Conservation (phyloP, 1,284 basidiomycete species). For the Flammula alnicola region DNA sequence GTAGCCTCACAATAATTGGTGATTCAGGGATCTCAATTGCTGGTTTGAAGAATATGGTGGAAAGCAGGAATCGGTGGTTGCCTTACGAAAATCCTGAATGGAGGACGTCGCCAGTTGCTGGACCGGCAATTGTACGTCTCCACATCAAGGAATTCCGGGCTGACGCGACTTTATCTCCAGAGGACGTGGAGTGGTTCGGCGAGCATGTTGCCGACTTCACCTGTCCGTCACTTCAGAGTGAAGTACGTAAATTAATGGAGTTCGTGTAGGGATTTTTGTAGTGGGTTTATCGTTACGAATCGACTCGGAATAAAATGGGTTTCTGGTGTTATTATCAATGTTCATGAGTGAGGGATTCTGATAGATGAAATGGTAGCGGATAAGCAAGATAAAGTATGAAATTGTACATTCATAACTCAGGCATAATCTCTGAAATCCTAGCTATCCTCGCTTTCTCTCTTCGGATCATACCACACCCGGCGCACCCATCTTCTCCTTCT, state of each 20-base stretch:
- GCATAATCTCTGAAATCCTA: not conserved
- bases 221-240: too few relatives aligned
- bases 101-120: not conserved
- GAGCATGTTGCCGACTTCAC: not conserved
- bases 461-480: constrained; percentile 57
- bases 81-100: not conserved
- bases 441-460: constrained; percentile 17
- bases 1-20: not conserved
- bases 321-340: too few relatives aligned
- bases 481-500: constrained; percentile 67
- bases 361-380: not conserved
- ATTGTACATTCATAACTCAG: not conserved
- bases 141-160: not conserved
- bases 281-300: too few relatives aligned
- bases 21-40: not conserved
- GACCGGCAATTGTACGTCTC: not conserved
- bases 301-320: too few relatives aligned
- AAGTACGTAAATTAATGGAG: too few relatives aligned
- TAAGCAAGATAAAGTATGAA: not conserved
- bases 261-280: too few relatives aligned
- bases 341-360: too few relatives aligned
- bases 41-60: not conserved
- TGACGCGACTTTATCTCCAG: not conserved
- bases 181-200: not conserved
- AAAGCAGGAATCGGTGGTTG: not conserved